Evolutionary conservation across 163 green algal species (phyloP).

Genomic region (Prototheca cutis): DNA sequence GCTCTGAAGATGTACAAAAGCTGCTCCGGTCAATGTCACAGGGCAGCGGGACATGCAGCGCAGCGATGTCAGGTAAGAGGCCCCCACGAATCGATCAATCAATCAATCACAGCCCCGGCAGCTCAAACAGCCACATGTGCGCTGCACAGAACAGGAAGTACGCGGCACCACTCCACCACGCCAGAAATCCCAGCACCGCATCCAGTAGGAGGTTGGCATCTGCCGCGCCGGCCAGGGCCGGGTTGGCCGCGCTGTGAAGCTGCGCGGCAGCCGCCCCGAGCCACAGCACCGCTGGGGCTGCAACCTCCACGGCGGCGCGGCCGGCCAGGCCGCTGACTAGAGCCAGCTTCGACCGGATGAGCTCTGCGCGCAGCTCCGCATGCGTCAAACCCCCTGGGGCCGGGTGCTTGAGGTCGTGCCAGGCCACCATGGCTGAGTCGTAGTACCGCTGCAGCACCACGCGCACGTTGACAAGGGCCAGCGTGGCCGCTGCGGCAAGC

Average conservation of each 20-base stretch:
- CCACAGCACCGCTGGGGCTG: conserved; percentile 17
- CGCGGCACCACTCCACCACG: conserved; percentile 9
- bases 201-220: conserved; percentile 1
- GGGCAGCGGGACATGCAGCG: too few relatives aligned
- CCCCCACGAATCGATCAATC: too few relatives aligned
- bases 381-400: not conserved
- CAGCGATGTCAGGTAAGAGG: too few relatives aligned
- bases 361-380: not conserved
- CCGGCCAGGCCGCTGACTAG: conserved; percentile 1
- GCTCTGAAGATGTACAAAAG: too few relatives aligned
- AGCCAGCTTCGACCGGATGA: not conserved
- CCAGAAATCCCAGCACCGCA: conserved; percentile 16
- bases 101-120: too few relatives aligned
- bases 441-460: conserved; percentile 20
- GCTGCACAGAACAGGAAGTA: conserved; percentile 14
- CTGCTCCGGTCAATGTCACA: too few relatives aligned
- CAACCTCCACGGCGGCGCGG: conserved; percentile 18
- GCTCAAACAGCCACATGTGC: conserved; percentile 20
- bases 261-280: conserved; percentile 12
- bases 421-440: conserved; percentile 14
- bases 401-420: conserved; percentile 2
- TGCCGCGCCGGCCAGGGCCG: not conserved
- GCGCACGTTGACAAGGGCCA: conserved; percentile 5
- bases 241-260: not conserved
- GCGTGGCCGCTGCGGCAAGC: not conserved